A percentile compares a stretch with the other conserved stretches of the same genome.
These are phyloP conservation scores for Yamadazyma membranifaciens DNA, from an alignment of 1,139 yeast genomes.

Conservation along the genomic window DNA sequence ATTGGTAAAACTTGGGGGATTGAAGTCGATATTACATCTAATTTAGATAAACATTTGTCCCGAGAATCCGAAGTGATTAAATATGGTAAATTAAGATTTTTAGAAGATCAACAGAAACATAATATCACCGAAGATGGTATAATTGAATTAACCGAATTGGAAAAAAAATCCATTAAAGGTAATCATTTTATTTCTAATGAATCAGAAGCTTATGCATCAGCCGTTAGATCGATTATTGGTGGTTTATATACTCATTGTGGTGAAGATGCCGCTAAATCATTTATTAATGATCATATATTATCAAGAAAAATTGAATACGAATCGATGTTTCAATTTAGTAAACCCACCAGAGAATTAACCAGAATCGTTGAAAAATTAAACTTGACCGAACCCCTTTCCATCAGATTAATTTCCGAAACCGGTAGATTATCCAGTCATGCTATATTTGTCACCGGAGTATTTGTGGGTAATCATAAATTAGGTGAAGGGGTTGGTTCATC, in stretches of 20 bases:
- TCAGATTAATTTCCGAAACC: conserved; percentile 86
- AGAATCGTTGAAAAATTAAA: conserved; percentile 76
- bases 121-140: conserved; percentile 50
- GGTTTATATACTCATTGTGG: conserved; percentile 69
- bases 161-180: conserved; percentile 21
- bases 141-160: conserved; percentile 41
- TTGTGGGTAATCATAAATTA: conserved; percentile 74
- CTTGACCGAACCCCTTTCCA: conserved; percentile 67
- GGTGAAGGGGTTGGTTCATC: conserved; percentile 98
- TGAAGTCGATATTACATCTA: conserved; percentile 64
- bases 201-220: conserved; percentile 48
- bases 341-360: conserved; percentile 84
- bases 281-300: conserved; percentile 70
- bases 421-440: conserved; percentile 88
- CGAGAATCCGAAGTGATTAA: conserved; percentile 65
- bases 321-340: conserved; percentile 72
- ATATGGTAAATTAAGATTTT: conserved; percentile 64
- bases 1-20: conserved; percentile 87
- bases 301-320: conserved; percentile 76
- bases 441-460: conserved; percentile 87
- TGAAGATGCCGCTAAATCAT: conserved; percentile 56
- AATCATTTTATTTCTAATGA: conserved; percentile 26
- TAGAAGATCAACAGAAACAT: conserved; percentile 30
- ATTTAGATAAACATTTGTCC: conserved; percentile 65
- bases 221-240: conserved; percentile 71